Evolutionary conservation across 1,284 basidiomycete species (phyloP), one percentile per base, ranked within the genome.

Genomic region (Naganishia sp.): DNA sequence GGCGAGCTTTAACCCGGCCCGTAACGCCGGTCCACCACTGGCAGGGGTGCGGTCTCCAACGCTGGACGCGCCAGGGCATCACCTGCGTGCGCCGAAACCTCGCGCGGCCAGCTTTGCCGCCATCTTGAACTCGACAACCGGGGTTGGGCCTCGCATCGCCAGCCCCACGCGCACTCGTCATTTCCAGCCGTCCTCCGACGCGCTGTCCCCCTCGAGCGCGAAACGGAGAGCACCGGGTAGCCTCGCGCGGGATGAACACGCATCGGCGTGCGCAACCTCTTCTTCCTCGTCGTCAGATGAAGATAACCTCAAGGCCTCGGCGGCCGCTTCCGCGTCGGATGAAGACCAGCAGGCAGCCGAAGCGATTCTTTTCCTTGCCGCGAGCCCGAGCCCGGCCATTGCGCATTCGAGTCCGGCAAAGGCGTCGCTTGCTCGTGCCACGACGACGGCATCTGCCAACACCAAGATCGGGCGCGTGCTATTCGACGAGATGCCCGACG

Each of bases 261-360:
- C n/a, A 7, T 39, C 35, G 6, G 17, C 18, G 6, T 39, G 18
- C 52, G 41, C 58, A 28, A 61, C 47, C 13, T 50, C 58, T 1
- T 50, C 49, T 28, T 61, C 58, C 35, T 39, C 35, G 13, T 39
- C 35, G 1, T 60, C 57, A 18, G 58, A 61, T 15, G 58, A 61
- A 47, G 58, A 61, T n/a, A 61, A 61, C 17, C 25, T 28, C 13
- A 60, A 60, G n/a, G 57, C 47, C 32, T 60, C 57, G 57, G 35
- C 35, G 35, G 35, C 35, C 35, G 58, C 58, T 10, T 61, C 47
- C 6, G 47, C 47, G 9, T 61, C 58, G 15, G 58, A 61, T n/a
- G 58, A 61, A 28, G 58, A 61, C 23, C 58, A 61, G 50, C 47
- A 61, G 41, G 58, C 58, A 9, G 58, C 58, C 23, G 58, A 61